These are phyloP conservation scores for Larix kaempferi DNA, from an alignment of 75 land plant genomes.

Conservation along the genomic window DNA sequence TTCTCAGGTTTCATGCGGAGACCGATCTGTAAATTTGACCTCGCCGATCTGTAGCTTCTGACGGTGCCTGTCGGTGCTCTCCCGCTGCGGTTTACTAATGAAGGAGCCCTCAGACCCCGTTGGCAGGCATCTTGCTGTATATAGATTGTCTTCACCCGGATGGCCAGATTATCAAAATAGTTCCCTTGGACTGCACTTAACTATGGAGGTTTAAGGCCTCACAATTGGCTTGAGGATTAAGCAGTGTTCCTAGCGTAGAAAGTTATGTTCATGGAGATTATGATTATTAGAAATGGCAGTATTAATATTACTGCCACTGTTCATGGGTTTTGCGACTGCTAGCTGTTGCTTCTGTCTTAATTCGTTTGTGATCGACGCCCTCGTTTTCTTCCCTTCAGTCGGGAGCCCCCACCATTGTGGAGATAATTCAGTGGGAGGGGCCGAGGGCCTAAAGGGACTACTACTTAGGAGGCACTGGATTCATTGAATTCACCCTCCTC, in stretches of 20 bases:
- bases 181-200: too few relatives aligned
- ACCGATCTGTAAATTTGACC: not conserved
- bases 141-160: too few relatives aligned
- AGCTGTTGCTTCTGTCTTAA: constrained; percentile 9
- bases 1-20: not conserved
- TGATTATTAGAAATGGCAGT: not conserved
- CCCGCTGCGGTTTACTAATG: not conserved
- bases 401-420: constrained; percentile 8
- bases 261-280: not conserved
- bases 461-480: constrained; percentile 5
- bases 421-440: constrained; percentile 8
- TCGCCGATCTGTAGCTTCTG: not conserved
- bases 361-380: not conserved
- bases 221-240: not conserved
- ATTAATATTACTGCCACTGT: not conserved
- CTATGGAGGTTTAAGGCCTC: too few relatives aligned
- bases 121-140: too few relatives aligned
- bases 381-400: not conserved
- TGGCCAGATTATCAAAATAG: too few relatives aligned
- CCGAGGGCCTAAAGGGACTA: not conserved
- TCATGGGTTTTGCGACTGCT: not conserved
- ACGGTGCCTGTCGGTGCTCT: constrained; percentile 6
- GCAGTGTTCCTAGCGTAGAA: constrained; percentile 1
- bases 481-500: not conserved
- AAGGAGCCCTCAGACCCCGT: too few relatives aligned